These are phyloP conservation scores for Aspergillus calidoustus DNA, from an alignment of 2,329 filamentous ascomycete genomes.

Conservation along the genomic window DNA sequence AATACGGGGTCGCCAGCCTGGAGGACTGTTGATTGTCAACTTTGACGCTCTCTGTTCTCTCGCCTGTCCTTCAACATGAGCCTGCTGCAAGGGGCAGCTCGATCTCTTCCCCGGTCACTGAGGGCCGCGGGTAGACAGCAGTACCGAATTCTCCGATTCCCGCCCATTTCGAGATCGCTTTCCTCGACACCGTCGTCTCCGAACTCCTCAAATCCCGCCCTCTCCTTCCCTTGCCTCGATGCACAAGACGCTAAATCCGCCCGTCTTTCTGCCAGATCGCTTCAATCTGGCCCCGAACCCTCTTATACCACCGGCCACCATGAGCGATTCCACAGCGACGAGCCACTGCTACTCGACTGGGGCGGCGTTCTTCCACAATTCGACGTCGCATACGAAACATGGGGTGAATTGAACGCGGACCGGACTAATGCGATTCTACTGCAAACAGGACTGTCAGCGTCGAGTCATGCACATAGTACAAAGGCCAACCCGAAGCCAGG, in stretches of 20 bases:
- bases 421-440: slow-evolving; percentile 88
- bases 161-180: slow-evolving; percentile 26
- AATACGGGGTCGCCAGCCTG: background rate
- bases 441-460: slow-evolving; percentile 94
- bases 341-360: slow-evolving; percentile 87
- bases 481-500: slow-evolving; percentile 81
- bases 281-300: slow-evolving; percentile 82
- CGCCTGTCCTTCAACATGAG: slow-evolving; percentile 22
- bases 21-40: background rate
- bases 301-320: slow-evolving; percentile 92
- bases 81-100: slow-evolving; percentile 25
- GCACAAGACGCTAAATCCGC: slow-evolving; percentile 79
- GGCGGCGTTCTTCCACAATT: slow-evolving; percentile 89
- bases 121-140: slow-evolving; percentile 25
- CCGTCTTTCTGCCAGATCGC: slow-evolving; percentile 68
- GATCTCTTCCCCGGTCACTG: slow-evolving; percentile 26
- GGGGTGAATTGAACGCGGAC: slow-evolving; percentile 66
- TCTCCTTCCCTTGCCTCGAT: slow-evolving; percentile 89
- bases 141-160: slow-evolving; percentile 25
- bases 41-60: too few relatives aligned
- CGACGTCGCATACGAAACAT: slow-evolving; percentile 89
- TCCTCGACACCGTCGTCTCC: slow-evolving; percentile 23
- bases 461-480: slow-evolving; percentile 95
- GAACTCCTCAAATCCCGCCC: slow-evolving; percentile 73
- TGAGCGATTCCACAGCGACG: slow-evolving; percentile 71